Base-by-base conservation (phyloP, 208 protist species). In the Sergeia podlipaevii region DNA sequence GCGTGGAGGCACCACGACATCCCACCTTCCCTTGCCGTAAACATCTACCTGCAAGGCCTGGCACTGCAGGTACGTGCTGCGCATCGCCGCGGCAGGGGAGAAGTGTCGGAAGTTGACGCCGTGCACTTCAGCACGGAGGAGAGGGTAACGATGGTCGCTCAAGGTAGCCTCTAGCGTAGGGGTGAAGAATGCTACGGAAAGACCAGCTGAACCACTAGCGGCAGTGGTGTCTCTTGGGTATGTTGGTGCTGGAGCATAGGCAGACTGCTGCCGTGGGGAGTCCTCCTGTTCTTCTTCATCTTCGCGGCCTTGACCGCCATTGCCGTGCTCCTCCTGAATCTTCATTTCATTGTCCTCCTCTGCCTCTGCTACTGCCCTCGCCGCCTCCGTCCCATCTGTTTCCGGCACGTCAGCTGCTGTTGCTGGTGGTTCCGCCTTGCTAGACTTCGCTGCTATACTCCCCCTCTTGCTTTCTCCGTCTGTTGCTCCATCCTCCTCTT, bases 21-120 rank as follows among this genome's bases (percentile, higher is more conserved):
- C 84, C 84, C 84, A 91, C 21, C 80, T 66, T 24, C 84, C 84
- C 44, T 84, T 77, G 34, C 84, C 84, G 62, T 86, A 86, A 21
- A 89, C 65, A 8, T 66, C 70, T 11, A 87, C 59, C 23, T 66
- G 58, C 5, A 68, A 51, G 27, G 29, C 27, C n/a, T 78, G 57
- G 20, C 69, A 65, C 37, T 70, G 80, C 17, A 78, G 37, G 4
- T 70, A 67, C 2, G 54, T 69, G 42, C 50, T 26, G 26, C 53
- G 27, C 49, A 58, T 15, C 36, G 39, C 36, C 4, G 51, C 47
- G 46, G 62, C 57, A 11, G 26, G 20, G 20, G 46, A 68, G 32
- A 45, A 30, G 44, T 42, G 72, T 21, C 64, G 60, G 28, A 81
- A 63, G 27, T 75, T 21, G 15, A 84, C 37, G 34, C 76, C 78